Evolutionary conservation across 768 basidiomycete species (phyloP).

Genomic region (Russula emetica): DNA sequence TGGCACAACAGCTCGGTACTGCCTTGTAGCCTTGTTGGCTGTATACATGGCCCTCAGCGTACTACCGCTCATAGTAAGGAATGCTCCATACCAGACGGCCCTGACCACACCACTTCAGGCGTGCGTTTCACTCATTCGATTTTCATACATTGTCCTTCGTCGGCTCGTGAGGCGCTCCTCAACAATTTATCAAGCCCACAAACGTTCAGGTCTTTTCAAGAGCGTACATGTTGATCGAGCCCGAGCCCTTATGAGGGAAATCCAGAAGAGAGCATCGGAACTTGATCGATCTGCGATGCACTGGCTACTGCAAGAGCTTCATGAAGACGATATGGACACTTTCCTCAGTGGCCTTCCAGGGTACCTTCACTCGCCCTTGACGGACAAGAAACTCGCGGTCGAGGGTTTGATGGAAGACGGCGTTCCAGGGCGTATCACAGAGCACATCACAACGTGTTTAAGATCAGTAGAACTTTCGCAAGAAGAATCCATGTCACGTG

Average conservation of each 20-base stretch:
- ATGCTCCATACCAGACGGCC: constrained; percentile 16
- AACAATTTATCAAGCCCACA: neutral
- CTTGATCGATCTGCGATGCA: constrained; percentile 8
- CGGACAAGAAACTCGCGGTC: neutral
- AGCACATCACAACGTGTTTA: constrained; percentile 5
- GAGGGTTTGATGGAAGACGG: neutral
- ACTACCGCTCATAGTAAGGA: constrained; percentile 5
- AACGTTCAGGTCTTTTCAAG: neutral
- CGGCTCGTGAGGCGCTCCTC: neutral
- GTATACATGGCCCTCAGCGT: constrained; percentile 7
- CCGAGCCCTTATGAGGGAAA: too few species aligned
- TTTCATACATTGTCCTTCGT: neutral
- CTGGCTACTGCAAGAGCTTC: neutral
- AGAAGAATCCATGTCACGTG: constrained; percentile 4
- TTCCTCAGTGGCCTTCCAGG: constrained; percentile 10
- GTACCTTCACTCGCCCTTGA: constrained; percentile 3
- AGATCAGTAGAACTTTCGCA: constrained; percentile 1
- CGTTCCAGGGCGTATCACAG: neutral
- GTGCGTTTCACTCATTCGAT: neutral
- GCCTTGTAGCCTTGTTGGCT: neutral
- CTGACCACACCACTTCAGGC: constrained; percentile 6
- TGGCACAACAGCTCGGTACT: constrained; percentile 1
- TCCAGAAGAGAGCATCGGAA: neutral
- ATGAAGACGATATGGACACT: constrained; percentile 1
- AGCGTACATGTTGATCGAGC: too few species aligned